Evolutionary conservation across 2,329 filamentous ascomycete genomes (phyloP).

Genomic region (Teratosphaeria zuluensis): DNA sequence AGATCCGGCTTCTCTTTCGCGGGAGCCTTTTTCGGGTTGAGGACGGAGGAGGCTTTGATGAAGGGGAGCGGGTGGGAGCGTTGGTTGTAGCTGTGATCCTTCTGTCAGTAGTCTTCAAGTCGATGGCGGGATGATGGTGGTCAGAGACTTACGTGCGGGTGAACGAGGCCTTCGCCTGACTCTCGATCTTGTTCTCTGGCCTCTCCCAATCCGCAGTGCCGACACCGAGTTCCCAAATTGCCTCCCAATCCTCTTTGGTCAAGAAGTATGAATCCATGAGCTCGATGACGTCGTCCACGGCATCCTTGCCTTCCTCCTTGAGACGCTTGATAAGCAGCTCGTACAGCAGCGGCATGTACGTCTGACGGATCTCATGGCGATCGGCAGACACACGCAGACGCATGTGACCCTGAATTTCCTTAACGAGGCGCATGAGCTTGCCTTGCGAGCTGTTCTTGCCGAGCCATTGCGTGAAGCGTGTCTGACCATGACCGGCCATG

Average conservation of each 20-base stretch:
- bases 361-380: constrained; percentile 84
- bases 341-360: constrained; percentile 87
- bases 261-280: constrained; percentile 97
- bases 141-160: constrained; percentile 63
- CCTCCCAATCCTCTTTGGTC: constrained; percentile 89
- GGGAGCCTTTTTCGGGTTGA: constrained; percentile 59
- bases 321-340: constrained; percentile 65
- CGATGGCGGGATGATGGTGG: neutral
- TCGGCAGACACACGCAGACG: constrained; percentile 82
- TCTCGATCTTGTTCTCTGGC: constrained; percentile 59
- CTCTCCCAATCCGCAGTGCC: constrained; percentile 68
- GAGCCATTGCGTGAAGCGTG: constrained; percentile 81
- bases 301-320: constrained; percentile 69
- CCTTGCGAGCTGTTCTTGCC: constrained; percentile 84
- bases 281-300: constrained; percentile 73
- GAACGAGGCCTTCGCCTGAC: constrained; percentile 79
- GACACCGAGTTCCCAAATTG: constrained; percentile 81
- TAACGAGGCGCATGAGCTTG: constrained; percentile 67
- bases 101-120: constrained; percentile 13
- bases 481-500: constrained; percentile 49
- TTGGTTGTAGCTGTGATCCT: constrained; percentile 60
- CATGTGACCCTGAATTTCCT: constrained; percentile 97
- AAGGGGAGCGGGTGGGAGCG: constrained; percentile 85
- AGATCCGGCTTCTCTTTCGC: constrained; percentile 78
- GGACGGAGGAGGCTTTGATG: constrained; percentile 78